Percentiles rank a stretch among this genome's conserved stretches.
Evolutionary conservation across 73 alveolate species (phyloP).

Genomic region (Paramecium pentaurelia): DNA sequence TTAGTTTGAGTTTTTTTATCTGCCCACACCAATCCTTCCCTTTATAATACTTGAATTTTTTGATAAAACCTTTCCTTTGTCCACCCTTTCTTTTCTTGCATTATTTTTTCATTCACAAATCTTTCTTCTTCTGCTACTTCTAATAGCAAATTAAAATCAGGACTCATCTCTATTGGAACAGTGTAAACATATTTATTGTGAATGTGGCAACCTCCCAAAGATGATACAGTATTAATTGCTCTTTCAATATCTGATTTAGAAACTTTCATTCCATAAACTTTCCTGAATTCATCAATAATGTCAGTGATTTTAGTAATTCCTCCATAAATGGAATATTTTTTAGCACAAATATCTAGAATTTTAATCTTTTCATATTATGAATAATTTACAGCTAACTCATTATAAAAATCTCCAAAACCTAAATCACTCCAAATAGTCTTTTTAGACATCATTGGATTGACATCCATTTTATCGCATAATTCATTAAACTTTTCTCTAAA

Average conservation of each 20-base stretch:
- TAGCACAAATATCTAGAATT: slow-evolving; percentile 54
- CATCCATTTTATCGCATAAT: slow-evolving; percentile 49
- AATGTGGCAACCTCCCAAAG: slow-evolving; percentile 47
- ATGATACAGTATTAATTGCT: slow-evolving; percentile 47
- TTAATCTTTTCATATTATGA: neutral
- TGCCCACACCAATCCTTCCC: slow-evolving; percentile 63
- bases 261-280: slow-evolving; percentile 11
- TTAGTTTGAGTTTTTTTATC: slow-evolving; percentile 48
- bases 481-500: slow-evolving; percentile 56
- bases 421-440: slow-evolving; percentile 46
- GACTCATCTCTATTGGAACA: slow-evolving; percentile 45
- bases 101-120: slow-evolving; percentile 35
- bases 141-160: slow-evolving; percentile 24
- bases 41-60: slow-evolving; percentile 13
- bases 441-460: slow-evolving; percentile 56
- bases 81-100: slow-evolving; percentile 41
- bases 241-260: neutral
- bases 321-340: slow-evolving; percentile 30
- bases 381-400: slow-evolving; percentile 59
- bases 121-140: slow-evolving; percentile 61
- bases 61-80: slow-evolving; percentile 29
- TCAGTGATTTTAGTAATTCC: slow-evolving; percentile 53
- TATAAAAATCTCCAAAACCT: slow-evolving; percentile 62
- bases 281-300: slow-evolving; percentile 18
- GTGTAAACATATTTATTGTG: slow-evolving; percentile 52